phyloP scores from a whole-genome alignment of 2,329 filamentous ascomycete species.

The Sarocladium kiliense region DNA sequence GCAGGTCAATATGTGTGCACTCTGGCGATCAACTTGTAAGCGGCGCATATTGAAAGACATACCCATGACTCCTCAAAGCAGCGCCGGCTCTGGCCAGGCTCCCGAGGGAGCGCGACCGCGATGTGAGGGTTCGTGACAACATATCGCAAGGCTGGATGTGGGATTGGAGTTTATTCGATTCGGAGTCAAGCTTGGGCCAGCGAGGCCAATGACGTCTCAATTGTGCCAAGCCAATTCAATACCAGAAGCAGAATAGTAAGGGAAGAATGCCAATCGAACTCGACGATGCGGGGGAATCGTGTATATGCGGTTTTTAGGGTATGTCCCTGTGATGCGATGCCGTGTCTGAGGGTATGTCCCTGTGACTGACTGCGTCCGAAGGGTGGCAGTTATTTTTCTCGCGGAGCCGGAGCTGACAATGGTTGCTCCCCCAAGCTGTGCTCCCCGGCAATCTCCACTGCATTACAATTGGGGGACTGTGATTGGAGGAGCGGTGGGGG shows the following conservation, averaged over 20 bases:
- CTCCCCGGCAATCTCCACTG: background rate
- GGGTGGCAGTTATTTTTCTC: background rate
- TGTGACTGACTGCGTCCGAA: background rate
- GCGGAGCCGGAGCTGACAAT: constrained; percentile 2
- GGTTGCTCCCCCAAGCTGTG: background rate
- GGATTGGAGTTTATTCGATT: background rate
- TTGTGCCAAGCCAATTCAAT: background rate
- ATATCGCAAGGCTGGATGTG: background rate
- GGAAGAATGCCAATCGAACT: background rate
- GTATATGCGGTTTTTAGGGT: background rate
- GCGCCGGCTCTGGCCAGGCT: constrained; percentile 2
- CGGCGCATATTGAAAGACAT: background rate
- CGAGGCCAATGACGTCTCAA: background rate
- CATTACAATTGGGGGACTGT: background rate
- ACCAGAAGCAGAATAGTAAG: background rate
- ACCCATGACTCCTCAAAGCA: constrained; percentile 5
- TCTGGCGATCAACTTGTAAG: background rate
- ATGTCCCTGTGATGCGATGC: constrained; percentile 6
- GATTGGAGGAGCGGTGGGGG: background rate
- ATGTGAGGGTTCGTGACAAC: constrained; percentile 5
- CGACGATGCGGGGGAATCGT: background rate
- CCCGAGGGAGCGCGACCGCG: constrained; percentile 8
- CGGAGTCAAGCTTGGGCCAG: background rate
- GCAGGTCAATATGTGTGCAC: background rate
- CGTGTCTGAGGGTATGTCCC: background rate